Conservation (phyloP, 2,329 filamentous ascomycete genomes). For the Phyllosticta ampelicida region DNA sequence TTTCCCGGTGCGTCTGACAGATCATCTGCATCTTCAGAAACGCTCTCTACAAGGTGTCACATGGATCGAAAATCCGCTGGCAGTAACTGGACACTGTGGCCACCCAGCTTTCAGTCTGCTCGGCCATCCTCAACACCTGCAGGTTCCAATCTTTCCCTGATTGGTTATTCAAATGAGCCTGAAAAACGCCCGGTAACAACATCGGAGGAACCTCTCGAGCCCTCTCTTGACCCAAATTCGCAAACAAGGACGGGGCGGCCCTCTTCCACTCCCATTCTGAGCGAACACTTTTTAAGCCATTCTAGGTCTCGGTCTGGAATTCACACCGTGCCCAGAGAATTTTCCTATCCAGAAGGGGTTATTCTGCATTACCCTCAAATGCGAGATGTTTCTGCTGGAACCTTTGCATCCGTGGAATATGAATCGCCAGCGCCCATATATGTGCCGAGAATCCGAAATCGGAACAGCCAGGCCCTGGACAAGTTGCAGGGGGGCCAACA, state of each 20-base stretch:
- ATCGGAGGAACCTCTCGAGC: slow-evolving; percentile 2
- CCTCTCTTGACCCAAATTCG: background rate
- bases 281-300: background rate
- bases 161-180: background rate
- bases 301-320: background rate
- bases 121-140: slow-evolving; percentile 6
- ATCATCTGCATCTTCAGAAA: slow-evolving; percentile 9
- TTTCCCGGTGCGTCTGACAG: slow-evolving; percentile 1
- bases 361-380: background rate
- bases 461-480: background rate
- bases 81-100: slow-evolving; percentile 9
- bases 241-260: background rate
- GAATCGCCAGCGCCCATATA: background rate
- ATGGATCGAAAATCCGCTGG: slow-evolving; percentile 4
- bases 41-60: slow-evolving; percentile 4
- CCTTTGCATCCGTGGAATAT: background rate
- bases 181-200: slow-evolving; percentile 7
- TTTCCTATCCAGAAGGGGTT: background rate
- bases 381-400: background rate
- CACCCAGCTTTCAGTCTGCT: background rate
- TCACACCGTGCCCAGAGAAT: background rate
- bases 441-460: background rate
- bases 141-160: background rate
- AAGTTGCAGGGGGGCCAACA: background rate
- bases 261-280: background rate